phyloP scores from a whole-genome alignment of 148 eudicot genomes.

The Chenopodium quinoa region DNA sequence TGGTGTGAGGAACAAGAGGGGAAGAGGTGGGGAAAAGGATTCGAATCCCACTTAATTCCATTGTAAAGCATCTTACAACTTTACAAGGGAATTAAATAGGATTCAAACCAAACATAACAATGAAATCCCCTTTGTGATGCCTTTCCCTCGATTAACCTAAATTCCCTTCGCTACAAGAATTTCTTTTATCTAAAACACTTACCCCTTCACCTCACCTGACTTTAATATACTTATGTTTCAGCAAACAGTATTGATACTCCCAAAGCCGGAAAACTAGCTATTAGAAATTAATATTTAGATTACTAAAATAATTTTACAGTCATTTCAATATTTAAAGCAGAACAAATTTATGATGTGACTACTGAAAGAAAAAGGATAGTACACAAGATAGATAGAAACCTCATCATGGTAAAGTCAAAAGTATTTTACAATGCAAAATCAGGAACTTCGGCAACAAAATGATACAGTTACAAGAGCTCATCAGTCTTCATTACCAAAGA shows the following conservation, averaged over 20 bases:
- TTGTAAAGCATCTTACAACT: not conserved
- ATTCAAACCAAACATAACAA: not conserved
- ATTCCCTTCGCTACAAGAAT: not conserved
- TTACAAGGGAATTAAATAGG: not conserved
- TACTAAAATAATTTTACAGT: not conserved
- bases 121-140: not conserved
- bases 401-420: not conserved
- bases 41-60: no score
- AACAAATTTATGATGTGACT: not conserved
- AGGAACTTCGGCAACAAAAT: not conserved
- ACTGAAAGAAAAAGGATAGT: not conserved
- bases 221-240: not conserved
- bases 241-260: no score
- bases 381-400: no score
- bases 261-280: not conserved
- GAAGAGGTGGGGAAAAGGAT: not conserved
- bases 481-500: constrained; percentile 2
- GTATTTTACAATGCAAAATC: not conserved
- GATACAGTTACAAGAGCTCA: not conserved
- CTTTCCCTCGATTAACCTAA: not conserved
- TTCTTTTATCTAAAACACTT: not conserved
- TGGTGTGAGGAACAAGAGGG: not conserved
- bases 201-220: not conserved
- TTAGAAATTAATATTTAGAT: not conserved
- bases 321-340: not conserved